Conservation (phyloP, 1,284 basidiomycete genomes). For the Vanrija pseudolonga region DNA sequence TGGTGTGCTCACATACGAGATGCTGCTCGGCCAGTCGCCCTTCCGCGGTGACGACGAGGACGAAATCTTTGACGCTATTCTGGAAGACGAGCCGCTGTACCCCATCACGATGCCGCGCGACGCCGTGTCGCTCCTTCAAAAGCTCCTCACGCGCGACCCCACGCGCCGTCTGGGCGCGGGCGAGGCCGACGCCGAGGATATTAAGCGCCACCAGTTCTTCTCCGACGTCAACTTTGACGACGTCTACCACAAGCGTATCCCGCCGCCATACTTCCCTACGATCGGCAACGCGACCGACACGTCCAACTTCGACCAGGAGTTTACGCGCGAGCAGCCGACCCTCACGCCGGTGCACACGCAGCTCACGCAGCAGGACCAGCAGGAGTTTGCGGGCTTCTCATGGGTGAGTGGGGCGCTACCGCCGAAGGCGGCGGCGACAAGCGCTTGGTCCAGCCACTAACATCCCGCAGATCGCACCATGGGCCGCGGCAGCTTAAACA, state of each 20-base stretch:
- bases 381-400: conserved; percentile 93
- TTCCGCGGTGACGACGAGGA: conserved; percentile 99
- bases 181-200: conserved; percentile 90
- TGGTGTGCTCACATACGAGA: conserved; percentile 97
- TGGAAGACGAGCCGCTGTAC: conserved; percentile 97
- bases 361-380: conserved; percentile 85
- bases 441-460: not conserved
- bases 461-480: conserved; percentile 29
- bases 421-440: no score
- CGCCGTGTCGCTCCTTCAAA: conserved; percentile 91
- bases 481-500: conserved; percentile 15
- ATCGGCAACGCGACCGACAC: conserved; percentile 60
- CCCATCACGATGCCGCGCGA: conserved; percentile 99
- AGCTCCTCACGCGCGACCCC: conserved; percentile 94
- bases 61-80: conserved; percentile 98
- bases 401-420: conserved; percentile 52
- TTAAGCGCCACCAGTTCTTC: conserved; percentile 98
- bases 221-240: conserved; percentile 96
- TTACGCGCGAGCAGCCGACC: conserved; percentile 94
- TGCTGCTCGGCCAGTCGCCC: conserved; percentile 97
- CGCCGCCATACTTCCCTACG: conserved; percentile 94
- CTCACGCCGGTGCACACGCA: conserved; percentile 96
- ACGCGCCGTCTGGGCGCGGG: conserved; percentile 86
- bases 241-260: conserved; percentile 91
- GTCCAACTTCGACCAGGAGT: conserved; percentile 88